Percentiles rank a stretch among this genome's conserved stretches.
Conservation (phyloP, 768 basidiomycete species). For the Polyporus arcularius region DNA sequence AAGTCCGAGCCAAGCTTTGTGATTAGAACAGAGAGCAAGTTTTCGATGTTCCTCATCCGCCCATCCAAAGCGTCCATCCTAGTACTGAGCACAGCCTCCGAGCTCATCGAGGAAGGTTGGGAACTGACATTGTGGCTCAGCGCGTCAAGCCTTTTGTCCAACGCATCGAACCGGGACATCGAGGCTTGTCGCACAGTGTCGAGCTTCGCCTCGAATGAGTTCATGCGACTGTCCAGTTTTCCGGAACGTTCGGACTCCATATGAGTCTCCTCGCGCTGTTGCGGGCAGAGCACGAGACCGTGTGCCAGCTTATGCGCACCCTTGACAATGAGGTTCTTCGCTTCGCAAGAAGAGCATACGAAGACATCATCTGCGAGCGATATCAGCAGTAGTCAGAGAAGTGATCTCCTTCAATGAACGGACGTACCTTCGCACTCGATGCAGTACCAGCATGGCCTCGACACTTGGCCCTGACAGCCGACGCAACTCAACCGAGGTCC, state of each 20-base stretch:
- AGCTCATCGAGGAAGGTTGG: neutral
- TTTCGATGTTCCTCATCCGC: neutral
- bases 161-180: conserved; percentile 3
- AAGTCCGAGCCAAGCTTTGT: neutral
- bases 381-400: neutral
- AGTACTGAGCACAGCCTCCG: neutral
- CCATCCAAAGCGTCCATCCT: neutral
- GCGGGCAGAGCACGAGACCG: conserved; percentile 3
- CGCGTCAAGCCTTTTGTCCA: neutral
- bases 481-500: conserved; percentile 1
- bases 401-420: too few species aligned
- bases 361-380: conserved; percentile 6
- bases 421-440: conserved; percentile 16
- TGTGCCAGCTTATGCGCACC: conserved; percentile 11
- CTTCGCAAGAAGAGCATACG: conserved; percentile 9
- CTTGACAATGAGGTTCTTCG: neutral
- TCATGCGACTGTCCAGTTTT: conserved; percentile 5
- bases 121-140: neutral
- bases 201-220: conserved; percentile 7
- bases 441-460: conserved; percentile 20
- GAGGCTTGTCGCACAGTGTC: conserved; percentile 1
- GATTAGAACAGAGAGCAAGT: neutral
- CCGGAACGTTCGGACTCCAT: neutral
- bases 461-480: conserved; percentile 1
- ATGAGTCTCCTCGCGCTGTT: conserved; percentile 2